Percentiles rank a stretch among this genome's conserved stretches.
These are phyloP conservation scores for Neonectria hederae DNA, from an alignment of 2,329 filamentous ascomycete species.

Conservation along the genomic window DNA sequence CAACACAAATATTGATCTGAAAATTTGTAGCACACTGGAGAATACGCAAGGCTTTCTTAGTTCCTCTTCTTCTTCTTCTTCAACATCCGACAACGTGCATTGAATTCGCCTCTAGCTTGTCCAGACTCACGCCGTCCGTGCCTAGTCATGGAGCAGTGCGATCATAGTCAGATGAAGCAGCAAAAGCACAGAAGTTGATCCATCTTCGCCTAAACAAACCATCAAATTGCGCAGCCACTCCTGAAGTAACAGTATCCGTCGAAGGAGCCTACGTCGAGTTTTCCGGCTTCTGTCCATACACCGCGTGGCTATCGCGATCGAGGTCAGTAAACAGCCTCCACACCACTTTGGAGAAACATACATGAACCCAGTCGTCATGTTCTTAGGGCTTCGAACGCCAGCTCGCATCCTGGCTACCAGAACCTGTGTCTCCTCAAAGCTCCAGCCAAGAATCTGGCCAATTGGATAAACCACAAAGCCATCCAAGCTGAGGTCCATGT, in stretches of 20 bases:
- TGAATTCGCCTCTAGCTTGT: no score
- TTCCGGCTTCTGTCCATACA: background rate
- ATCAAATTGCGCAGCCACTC: background rate
- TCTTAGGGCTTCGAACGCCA: conserved; percentile 7
- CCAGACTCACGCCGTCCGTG: no score
- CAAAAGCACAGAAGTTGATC: no score
- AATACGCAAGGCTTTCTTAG: no score
- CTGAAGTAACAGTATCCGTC: background rate
- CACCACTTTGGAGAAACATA: background rate
- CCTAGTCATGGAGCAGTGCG: no score
- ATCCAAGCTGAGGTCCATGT: conserved; percentile 24
- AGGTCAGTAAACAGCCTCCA: background rate
- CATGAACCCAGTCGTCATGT: conserved; percentile 9
- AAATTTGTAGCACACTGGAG: no score
- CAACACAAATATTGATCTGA: no score
- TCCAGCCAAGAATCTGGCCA: conserved; percentile 20
- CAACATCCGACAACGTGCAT: no score
- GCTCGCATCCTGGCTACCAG: conserved; percentile 21
- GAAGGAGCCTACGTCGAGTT: background rate
- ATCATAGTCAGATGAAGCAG: no score
- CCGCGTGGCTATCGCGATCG: background rate
- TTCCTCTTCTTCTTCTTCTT: no score
- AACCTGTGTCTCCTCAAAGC: conserved; percentile 10
- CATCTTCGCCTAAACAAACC: no score
- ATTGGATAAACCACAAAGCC: conserved; percentile 20